Conservation (phyloP, 768 basidiomycete species). For the Boletus bicolor region DNA sequence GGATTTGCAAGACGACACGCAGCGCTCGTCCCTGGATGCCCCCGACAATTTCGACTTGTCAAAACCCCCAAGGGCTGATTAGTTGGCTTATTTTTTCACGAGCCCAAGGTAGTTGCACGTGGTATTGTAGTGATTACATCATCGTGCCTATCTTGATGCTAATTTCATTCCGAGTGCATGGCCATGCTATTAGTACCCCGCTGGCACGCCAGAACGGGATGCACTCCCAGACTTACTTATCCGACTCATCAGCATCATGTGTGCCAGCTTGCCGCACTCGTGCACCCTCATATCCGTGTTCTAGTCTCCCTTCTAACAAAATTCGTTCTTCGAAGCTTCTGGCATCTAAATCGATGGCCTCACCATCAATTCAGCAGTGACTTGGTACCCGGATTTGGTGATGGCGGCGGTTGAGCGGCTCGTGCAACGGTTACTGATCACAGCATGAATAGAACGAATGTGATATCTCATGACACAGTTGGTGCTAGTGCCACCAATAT, state of each 20-base stretch:
- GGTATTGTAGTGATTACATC: constrained; percentile 26
- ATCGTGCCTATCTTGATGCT: constrained; percentile 23
- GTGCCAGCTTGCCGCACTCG: neutral
- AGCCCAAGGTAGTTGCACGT: constrained; percentile 18
- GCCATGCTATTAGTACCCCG: neutral
- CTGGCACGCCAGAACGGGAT: constrained; percentile 13
- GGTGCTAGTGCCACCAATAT: neutral
- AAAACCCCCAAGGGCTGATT: neutral
- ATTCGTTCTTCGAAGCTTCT: constrained; percentile 6
- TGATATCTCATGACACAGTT: neutral
- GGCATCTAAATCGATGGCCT: neutral
- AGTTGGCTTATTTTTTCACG: constrained; percentile 6
- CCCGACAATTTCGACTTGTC: neutral
- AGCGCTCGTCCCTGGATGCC: neutral
- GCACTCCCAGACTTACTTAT: neutral
- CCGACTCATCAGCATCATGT: neutral
- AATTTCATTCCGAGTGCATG: constrained; percentile 13
- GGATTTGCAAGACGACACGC: neutral
- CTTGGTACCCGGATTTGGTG: constrained; percentile 1
- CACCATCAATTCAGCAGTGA: neutral
- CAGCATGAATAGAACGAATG: constrained; percentile 1
- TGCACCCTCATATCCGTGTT: constrained; percentile 21
- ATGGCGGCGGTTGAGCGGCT: constrained; percentile 17
- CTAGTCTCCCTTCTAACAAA: neutral
- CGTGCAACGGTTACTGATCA: neutral